Base-by-base conservation (phyloP, 495 filamentous ascomycete species). In the Trichoderma reesei region DNA sequence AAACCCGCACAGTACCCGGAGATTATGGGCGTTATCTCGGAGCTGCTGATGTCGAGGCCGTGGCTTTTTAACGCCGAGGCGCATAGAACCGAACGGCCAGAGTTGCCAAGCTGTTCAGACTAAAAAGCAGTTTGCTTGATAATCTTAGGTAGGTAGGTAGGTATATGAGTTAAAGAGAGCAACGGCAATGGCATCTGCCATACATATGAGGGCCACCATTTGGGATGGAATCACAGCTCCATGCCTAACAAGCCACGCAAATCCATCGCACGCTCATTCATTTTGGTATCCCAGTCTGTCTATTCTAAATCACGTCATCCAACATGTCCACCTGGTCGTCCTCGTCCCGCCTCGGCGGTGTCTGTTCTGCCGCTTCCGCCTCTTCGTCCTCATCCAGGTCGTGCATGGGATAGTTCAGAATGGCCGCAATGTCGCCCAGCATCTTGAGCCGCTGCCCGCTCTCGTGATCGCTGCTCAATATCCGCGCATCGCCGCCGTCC, bases 391-490 rank as follows among this genome's bases (percentile, higher is more conserved):
- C 86, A 66, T 91, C 90, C 36, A 92, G 74, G 66, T 89, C 88
- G 46, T 81, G 77, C 33, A 98, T 74, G 1, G 95, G 93, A 69
- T 91, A 98, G 5, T 93, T 96, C 67, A 96, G 77, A 38, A 98
- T 88, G 13, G 92, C 90, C 31, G 92, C 95, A 65, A 98, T 87
- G 6, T 91, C 89, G 1, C 94, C 93, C 65, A 98, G 70, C 3
- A 83, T 86, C 64, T 96, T 93, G 51, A 98, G 75, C 64, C 91
- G 77, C 74, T 88, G 87, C 18, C 94, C 94, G 76, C 94, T 97
- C 78, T 96, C 94, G 73, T 98, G 93, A 69, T 94, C 87, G 66
- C 88, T 91, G 69, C 95, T 98, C 54, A 98, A 74, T 34, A 97
- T 80, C 61, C 91, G 84, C 1, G 90, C 88, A 68, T 97, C 92